A percentile compares a stretch with the other conserved stretches of the same genome.
phyloP scores from a whole-genome alignment of 2,329 filamentous ascomycete species.

The Aspergillus ruber region DNA sequence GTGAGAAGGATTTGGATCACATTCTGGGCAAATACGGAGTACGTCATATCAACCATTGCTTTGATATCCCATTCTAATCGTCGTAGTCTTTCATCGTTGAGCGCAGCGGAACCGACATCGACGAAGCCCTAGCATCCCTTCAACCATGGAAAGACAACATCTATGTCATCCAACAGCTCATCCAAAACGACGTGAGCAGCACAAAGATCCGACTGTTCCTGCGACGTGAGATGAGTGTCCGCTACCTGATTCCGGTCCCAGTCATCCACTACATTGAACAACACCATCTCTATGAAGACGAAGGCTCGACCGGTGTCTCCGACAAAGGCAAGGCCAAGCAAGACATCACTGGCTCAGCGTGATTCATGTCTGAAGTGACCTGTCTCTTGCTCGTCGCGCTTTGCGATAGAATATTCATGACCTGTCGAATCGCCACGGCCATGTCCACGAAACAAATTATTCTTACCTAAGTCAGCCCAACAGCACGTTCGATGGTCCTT shows the following conservation, averaged over 20 bases:
- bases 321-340: conserved; percentile 29
- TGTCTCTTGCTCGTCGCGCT: not conserved
- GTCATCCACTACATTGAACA: conserved; percentile 70
- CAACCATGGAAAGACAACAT: conserved; percentile 81
- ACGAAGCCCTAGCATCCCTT: conserved; percentile 75
- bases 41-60: conserved; percentile 12
- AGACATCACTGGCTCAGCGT: not conserved
- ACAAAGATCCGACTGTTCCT: conserved; percentile 76
- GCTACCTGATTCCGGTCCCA: conserved; percentile 66
- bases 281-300: conserved; percentile 58
- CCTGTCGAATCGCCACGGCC: not conserved
- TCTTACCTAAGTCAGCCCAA: too few relatives aligned
- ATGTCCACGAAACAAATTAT: too few relatives aligned
- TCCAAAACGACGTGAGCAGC: conserved; percentile 78
- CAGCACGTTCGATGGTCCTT: too few relatives aligned
- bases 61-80: not conserved
- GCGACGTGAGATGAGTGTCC: conserved; percentile 72
- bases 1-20: conserved; percentile 73
- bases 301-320: conserved; percentile 21
- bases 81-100: conserved; percentile 69
- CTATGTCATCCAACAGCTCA: conserved; percentile 80
- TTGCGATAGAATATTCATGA: not conserved
- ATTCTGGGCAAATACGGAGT: conserved; percentile 74
- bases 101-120: conserved; percentile 78
- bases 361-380: not conserved